Base-by-base conservation (phyloP, 345 rosid genomes). In the Acer campestre region DNA sequence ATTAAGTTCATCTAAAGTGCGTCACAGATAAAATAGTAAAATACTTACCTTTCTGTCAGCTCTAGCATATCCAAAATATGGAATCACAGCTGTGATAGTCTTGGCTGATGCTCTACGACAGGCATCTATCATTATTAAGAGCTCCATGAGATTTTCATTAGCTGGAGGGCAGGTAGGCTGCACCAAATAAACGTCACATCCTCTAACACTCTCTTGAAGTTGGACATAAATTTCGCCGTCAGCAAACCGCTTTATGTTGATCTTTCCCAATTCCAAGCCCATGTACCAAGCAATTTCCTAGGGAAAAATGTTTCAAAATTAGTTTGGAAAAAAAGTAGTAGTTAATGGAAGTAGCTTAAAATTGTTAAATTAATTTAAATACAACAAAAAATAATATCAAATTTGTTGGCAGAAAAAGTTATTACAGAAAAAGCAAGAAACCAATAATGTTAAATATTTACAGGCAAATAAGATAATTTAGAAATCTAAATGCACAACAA, bases 131-230 rank as follows among this genome's bases (percentile, higher is more conserved):
- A 95, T 95, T 65, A 95, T 83, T 68, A 95, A 86, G 73, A 95
- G 98, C 85, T 95, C 99, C 99, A 95, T 93, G 61, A 95, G 98
- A 80, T 95, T 93, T 85, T 95, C 99, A 75, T 93, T 95, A 11
- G 99, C 96, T 3, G 99, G 99, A 73, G 99, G 96, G 46, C 97
- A 93, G n/a, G 99, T 92, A 64, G 99, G 96, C 79, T 95, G 99
- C 78, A 95, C 92, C 64, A 95, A 85, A 80, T 80, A 95, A 64
- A 95, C 99, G 61, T 93, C 98, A 67, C 94, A 95, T 55, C 98
- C 99, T 75, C 99, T 88, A 62, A 95, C 99, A 79, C 99, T 95
- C 79, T 95, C 99, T 89, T 95, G 93, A 70, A 92, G 80, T 82
- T 93, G 98, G 73, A 95, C 91, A 73, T 95, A 93, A 61, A 95